Evolutionary conservation across 2,329 filamentous ascomycete genomes (phyloP), one percentile per base, ranked within the genome.

Genomic region (Fusarium avenaceum): DNA sequence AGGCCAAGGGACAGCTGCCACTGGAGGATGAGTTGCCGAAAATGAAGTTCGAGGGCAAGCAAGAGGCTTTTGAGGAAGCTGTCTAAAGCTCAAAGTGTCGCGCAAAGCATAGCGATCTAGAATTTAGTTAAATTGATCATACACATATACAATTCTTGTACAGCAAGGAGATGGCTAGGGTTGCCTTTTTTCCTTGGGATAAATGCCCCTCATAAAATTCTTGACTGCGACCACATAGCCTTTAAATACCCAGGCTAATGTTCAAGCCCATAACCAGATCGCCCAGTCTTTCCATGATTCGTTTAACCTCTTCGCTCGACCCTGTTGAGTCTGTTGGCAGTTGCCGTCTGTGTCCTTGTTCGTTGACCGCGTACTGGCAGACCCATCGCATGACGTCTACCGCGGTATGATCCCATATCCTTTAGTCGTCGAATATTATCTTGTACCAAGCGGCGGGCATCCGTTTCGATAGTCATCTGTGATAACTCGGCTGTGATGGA

Each of bases 391-490:
- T 99, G 96, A 71, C 96, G 85, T 78, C 92, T 90, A 69, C 96
- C 96, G 53, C 96, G 85, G 77, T 97, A 97, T 6, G 91, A 90
- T 49, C 94, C 94, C 83, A 97, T 97, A 74, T 97, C 94, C 77
- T 92, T 92, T 79, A 99, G 76, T 62, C 95, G 85, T 77, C 85
- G 85, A 72, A 99, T 97, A 76, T 98, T 96, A 49, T 97, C 93
- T 74, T 90, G 86, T 38, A 97, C 81, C 61, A 92, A 83, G 76
- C 91, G 87, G 75, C 89, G 85, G 68, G 96, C 85, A 75, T 98
- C 94, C 79, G 92, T 97, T 80, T 97, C 96, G 74, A 98, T 93
- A 63, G 92, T 97, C 93, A 99, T 94, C 55, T 89, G 90, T 17
- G 93, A 92, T 40, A 99, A 84, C 75, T 97, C 93, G 50, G 91